A percentile compares a stretch with the other conserved stretches of the same genome.
phyloP scores from a whole-genome alignment of 2,329 filamentous ascomycete species.

The Fusarium nodosum region DNA sequence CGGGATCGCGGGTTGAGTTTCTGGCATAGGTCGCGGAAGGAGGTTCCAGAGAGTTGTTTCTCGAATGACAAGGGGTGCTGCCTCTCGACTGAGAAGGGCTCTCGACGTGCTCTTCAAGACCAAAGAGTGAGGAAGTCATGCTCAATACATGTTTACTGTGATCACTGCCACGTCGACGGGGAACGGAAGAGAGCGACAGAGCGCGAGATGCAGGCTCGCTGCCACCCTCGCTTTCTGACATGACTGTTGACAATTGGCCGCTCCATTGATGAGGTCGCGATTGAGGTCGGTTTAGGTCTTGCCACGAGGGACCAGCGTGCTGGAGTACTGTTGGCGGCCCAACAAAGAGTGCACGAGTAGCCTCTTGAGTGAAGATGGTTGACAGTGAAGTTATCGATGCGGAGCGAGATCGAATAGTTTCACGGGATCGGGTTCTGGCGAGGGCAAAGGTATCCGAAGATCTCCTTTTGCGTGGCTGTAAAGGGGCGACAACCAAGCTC shows the following conservation, averaged over 20 bases:
- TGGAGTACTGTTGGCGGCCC: slow-evolving; percentile 48
- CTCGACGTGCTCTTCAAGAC: slow-evolving; percentile 57
- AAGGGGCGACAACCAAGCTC: slow-evolving; percentile 69
- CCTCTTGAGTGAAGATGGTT: slow-evolving; percentile 66
- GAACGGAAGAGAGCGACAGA: slow-evolving; percentile 59
- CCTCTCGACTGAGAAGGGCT: slow-evolving; percentile 58
- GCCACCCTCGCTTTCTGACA: slow-evolving; percentile 70
- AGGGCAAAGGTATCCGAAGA: slow-evolving; percentile 65
- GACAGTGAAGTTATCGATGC: slow-evolving; percentile 70
- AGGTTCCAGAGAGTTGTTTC: slow-evolving; percentile 63
- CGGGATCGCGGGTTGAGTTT: slow-evolving; percentile 53
- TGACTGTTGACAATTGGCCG: slow-evolving; percentile 73
- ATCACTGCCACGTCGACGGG: slow-evolving; percentile 64
- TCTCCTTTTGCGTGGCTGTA: slow-evolving; percentile 62
- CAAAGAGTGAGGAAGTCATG: slow-evolving; percentile 67
- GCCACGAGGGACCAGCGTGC: slow-evolving; percentile 45
- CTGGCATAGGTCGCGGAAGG: slow-evolving; percentile 62
- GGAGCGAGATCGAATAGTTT: slow-evolving; percentile 66
- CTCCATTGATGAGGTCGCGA: slow-evolving; percentile 70
- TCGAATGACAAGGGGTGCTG: slow-evolving; percentile 57
- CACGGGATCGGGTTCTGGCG: slow-evolving; percentile 65
- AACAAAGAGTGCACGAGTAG: slow-evolving; percentile 53
- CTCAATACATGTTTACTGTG: slow-evolving; percentile 69
- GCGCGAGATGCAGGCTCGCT: slow-evolving; percentile 65
- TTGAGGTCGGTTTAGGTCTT: slow-evolving; percentile 39